phyloP scores from a whole-genome alignment of 2,329 filamentous ascomycete genomes.

The Aureobasidium lini region DNA sequence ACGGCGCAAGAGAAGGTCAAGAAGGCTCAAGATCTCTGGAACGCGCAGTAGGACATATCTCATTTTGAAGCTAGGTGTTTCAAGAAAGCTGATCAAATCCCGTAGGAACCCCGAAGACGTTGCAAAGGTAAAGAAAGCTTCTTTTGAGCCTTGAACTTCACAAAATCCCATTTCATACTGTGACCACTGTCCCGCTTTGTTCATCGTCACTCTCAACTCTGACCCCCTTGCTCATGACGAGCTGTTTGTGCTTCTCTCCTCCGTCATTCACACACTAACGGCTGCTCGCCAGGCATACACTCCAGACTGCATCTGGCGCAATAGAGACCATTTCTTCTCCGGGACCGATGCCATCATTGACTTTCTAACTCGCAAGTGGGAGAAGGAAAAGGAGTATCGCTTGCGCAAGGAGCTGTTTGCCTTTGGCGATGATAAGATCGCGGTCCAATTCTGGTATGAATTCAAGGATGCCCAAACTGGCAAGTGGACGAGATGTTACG shows the following conservation, averaged over 20 bases:
- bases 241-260: constrained; percentile 23
- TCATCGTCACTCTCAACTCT: too few species aligned
- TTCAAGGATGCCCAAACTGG: constrained; percentile 59
- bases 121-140: constrained; percentile 9
- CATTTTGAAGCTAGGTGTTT: background rate
- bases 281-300: constrained; percentile 59
- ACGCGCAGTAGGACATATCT: constrained; percentile 51
- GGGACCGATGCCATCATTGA: constrained; percentile 61
- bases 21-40: constrained; percentile 76
- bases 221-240: background rate
- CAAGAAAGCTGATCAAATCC: constrained; percentile 2
- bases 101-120: background rate
- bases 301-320: constrained; percentile 70
- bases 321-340: constrained; percentile 60
- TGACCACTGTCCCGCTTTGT: too few species aligned
- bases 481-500: constrained; percentile 82
- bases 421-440: constrained; percentile 67
- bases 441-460: constrained; percentile 89
- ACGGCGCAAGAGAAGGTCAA: constrained; percentile 72
- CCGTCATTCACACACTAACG: constrained; percentile 47
- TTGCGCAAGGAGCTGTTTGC: constrained; percentile 80
- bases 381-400: constrained; percentile 60
- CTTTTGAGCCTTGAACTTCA: background rate
- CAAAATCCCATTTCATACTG: too few species aligned
- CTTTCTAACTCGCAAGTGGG: constrained; percentile 69